Conservation (phyloP, 352 stramenopile species). For the Globisporangium irregulare region DNA sequence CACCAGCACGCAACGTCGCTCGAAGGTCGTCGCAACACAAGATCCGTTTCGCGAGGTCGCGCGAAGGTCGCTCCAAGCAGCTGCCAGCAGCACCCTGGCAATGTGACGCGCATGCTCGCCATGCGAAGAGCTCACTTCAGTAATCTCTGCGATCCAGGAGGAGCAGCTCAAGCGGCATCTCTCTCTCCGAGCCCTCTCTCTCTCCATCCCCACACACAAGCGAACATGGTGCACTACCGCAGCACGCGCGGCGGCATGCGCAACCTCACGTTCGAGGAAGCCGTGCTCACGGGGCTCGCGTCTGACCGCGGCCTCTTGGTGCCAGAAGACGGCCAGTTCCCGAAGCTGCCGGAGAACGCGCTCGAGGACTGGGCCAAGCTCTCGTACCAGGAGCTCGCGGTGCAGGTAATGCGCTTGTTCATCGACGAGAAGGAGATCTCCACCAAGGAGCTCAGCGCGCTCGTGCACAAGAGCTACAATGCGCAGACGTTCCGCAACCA, state of each 20-base stretch:
- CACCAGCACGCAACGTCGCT: background rate
- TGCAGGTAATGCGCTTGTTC: slow-evolving; percentile 96
- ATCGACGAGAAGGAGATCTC: slow-evolving; percentile 95
- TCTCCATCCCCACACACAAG: background rate
- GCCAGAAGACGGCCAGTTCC: slow-evolving; percentile 77
- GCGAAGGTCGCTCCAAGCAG: slow-evolving; percentile 3
- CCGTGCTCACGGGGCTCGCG: slow-evolving; percentile 84
- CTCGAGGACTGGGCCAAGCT: slow-evolving; percentile 84
- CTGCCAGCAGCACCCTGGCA: background rate
- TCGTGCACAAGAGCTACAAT: slow-evolving; percentile 94
- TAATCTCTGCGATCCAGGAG: slow-evolving; percentile 6
- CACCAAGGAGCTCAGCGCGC: slow-evolving; percentile 77
- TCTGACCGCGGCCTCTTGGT: slow-evolving; percentile 82
- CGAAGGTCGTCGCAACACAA: background rate
- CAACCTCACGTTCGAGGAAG: slow-evolving; percentile 82
- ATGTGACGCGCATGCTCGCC: slow-evolving; percentile 5
- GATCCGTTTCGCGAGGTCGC: slow-evolving; percentile 5
- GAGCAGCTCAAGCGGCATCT: background rate
- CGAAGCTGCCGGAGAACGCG: slow-evolving; percentile 60
- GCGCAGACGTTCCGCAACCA: slow-evolving; percentile 86
- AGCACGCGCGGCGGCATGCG: slow-evolving; percentile 81
- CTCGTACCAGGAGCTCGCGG: slow-evolving; percentile 93
- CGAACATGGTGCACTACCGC: slow-evolving; percentile 79
- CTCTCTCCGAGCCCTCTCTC: background rate
- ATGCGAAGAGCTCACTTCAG: slow-evolving; percentile 13